Evolutionary conservation across 2,329 filamentous ascomycete species (phyloP).

Genomic region (Aaosphaeria arxii): DNA sequence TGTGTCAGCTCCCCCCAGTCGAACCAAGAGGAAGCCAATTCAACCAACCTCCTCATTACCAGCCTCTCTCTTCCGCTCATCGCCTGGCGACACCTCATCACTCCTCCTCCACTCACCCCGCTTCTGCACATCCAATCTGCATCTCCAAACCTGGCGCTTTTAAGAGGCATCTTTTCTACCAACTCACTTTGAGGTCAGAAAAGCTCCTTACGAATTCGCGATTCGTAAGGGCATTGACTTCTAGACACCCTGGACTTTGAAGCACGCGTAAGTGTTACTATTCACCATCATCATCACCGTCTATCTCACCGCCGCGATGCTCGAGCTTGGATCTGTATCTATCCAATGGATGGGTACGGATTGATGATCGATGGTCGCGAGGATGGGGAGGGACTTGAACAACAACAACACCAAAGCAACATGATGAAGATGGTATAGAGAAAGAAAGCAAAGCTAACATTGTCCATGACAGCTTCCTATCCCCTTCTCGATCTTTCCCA

Average conservation of each 20-base stretch:
- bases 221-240: constrained; percentile 68
- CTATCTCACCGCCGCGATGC: constrained; percentile 35
- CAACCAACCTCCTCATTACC: no score
- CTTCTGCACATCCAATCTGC: constrained; percentile 39
- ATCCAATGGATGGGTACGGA: no score
- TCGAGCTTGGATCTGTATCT: no score
- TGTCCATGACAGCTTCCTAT: constrained; percentile 53
- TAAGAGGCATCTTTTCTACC: constrained; percentile 14
- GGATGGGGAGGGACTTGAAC: no score
- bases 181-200: constrained; percentile 24
- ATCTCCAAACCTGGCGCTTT: constrained; percentile 31
- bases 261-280: constrained; percentile 65
- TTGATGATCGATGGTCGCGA: no score
- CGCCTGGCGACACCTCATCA: constrained; percentile 24
- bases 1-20: no score
- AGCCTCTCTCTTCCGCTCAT: constrained; percentile 20
- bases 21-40: no score
- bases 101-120: constrained; percentile 33
- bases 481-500: constrained; percentile 99
- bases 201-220: constrained; percentile 58
- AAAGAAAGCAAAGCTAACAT: constrained; percentile 4
- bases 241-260: constrained; percentile 99
- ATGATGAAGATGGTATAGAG: no score
- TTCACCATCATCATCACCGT: no score
- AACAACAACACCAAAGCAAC: no score